phyloP scores from a whole-genome alignment of 148 eudicot genomes.

The Tetragonia tetragonoides region DNA sequence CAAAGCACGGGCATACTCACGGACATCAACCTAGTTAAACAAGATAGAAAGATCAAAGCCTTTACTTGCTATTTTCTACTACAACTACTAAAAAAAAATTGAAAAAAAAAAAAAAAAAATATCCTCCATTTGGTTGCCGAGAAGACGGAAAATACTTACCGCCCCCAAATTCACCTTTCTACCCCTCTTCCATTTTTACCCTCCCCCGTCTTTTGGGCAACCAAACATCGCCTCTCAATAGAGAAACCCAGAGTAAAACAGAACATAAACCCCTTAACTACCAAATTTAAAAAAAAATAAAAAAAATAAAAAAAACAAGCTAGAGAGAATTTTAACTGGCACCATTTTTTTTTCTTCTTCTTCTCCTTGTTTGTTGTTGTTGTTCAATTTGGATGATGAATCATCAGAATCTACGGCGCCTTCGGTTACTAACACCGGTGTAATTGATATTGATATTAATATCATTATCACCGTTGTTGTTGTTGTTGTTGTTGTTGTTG shows the following conservation, averaged over 20 bases:
- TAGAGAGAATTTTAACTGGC: constrained; percentile 7
- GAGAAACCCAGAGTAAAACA: neutral
- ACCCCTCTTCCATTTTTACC: neutral
- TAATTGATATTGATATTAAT: neutral
- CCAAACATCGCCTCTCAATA: constrained; percentile 37
- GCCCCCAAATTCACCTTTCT: neutral
- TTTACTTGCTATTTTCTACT: neutral
- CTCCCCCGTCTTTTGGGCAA: constrained; percentile 49
- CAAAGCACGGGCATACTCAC: too few relatives aligned
- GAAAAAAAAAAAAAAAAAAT: neutral
- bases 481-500: constrained; percentile 7
- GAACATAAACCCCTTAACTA: neutral
- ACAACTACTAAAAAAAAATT: constrained; percentile 9
- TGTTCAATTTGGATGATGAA: neutral
- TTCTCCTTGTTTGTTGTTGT: neutral
- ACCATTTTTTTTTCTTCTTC: neutral
- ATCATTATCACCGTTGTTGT: neutral
- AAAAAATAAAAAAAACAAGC: neutral
- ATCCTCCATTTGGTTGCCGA: constrained; percentile 44
- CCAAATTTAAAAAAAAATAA: constrained; percentile 4
- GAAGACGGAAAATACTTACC: constrained; percentile 37
- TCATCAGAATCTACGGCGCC: neutral
- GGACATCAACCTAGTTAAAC: too few relatives aligned
- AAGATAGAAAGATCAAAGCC: neutral
- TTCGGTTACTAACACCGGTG: neutral